Percentiles rank a stretch among this genome's conserved stretches.
Conservation (phyloP, 2,329 filamentous ascomycete species). For the Exophiala dermatitidis region DNA sequence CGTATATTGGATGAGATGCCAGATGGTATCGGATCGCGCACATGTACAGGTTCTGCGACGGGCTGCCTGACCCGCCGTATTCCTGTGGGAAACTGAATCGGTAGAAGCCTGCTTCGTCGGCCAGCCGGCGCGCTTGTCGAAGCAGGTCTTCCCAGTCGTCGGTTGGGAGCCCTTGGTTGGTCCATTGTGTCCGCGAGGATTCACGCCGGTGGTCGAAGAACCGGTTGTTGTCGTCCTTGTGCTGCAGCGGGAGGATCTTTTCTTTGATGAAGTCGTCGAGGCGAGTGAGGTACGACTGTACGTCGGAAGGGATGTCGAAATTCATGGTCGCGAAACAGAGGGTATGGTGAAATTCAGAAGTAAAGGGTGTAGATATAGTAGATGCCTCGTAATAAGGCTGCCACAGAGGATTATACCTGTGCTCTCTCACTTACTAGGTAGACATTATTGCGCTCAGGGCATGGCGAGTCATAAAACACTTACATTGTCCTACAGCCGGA, state of each 20-base stretch:
- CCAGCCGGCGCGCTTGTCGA: conserved; percentile 42
- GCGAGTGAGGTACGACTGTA: conserved; percentile 43
- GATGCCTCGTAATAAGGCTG: neutral
- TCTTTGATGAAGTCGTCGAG: conserved; percentile 52
- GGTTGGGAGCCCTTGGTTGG: conserved; percentile 48
- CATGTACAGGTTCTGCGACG: conserved; percentile 55
- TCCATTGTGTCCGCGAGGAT: conserved; percentile 56
- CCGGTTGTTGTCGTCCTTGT: conserved; percentile 51
- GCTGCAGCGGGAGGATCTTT: conserved; percentile 50
- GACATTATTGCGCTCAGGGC: no score
- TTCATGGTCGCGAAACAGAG: conserved; percentile 37
- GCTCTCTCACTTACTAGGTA: no score
- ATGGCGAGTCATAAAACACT: no score
- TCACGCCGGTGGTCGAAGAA: conserved; percentile 62
- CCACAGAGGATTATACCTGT: neutral
- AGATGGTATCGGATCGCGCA: conserved; percentile 55
- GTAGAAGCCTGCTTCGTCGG: conserved; percentile 55
- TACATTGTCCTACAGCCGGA: no score
- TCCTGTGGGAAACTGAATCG: conserved; percentile 51
- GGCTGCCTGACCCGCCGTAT: conserved; percentile 48
- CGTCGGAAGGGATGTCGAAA: conserved; percentile 49
- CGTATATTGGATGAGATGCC: conserved; percentile 43
- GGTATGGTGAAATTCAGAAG: neutral
- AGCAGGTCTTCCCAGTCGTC: conserved; percentile 54
- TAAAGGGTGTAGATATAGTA: neutral